A percentile compares a stretch with the other conserved stretches of the same genome.
Conservation (phyloP, 805 yeast species). For the Kodamaea nitidulidarum region DNA sequence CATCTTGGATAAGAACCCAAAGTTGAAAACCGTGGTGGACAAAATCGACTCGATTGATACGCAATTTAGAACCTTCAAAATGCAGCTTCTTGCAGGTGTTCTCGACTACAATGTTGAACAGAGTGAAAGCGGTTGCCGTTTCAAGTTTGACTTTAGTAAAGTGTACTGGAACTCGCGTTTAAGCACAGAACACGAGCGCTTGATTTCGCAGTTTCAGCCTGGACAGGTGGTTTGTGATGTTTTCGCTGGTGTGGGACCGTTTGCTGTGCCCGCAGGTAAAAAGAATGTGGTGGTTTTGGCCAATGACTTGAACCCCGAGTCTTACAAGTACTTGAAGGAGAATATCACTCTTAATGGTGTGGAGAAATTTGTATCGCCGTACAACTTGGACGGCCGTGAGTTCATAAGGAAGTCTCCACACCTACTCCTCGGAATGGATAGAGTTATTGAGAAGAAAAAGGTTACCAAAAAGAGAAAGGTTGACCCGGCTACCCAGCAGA, state of each 20-base stretch:
- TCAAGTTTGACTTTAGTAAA: slow-evolving; percentile 83
- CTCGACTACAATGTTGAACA: slow-evolving; percentile 76
- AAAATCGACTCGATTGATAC: slow-evolving; percentile 85
- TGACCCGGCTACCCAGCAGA: slow-evolving; percentile 30
- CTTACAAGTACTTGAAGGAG: slow-evolving; percentile 62
- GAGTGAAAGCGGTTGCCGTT: slow-evolving; percentile 79
- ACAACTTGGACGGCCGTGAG: slow-evolving; percentile 77
- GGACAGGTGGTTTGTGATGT: slow-evolving; percentile 88
- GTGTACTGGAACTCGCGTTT: slow-evolving; percentile 97
- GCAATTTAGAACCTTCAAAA: slow-evolving; percentile 83
- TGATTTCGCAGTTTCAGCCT: slow-evolving; percentile 56
- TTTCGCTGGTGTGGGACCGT: slow-evolving; percentile 98
- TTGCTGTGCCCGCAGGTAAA: slow-evolving; percentile 93
- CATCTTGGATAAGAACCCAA: slow-evolving; percentile 79
- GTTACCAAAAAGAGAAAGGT: slow-evolving; percentile 34
- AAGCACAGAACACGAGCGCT: slow-evolving; percentile 87
- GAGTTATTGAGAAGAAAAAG: slow-evolving; percentile 32
- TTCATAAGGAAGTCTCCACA: slow-evolving; percentile 63
- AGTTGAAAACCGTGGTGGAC: slow-evolving; percentile 84
- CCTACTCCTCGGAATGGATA: slow-evolving; percentile 44
- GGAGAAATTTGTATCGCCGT: slow-evolving; percentile 52
- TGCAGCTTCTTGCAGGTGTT: slow-evolving; percentile 91
- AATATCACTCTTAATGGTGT: slow-evolving; percentile 69
- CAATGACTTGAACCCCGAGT: slow-evolving; percentile 89
- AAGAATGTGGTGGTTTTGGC: slow-evolving; percentile 78